phyloP scores from a whole-genome alignment of 495 filamentous ascomycete species.

The Pyronema omphalodes region DNA sequence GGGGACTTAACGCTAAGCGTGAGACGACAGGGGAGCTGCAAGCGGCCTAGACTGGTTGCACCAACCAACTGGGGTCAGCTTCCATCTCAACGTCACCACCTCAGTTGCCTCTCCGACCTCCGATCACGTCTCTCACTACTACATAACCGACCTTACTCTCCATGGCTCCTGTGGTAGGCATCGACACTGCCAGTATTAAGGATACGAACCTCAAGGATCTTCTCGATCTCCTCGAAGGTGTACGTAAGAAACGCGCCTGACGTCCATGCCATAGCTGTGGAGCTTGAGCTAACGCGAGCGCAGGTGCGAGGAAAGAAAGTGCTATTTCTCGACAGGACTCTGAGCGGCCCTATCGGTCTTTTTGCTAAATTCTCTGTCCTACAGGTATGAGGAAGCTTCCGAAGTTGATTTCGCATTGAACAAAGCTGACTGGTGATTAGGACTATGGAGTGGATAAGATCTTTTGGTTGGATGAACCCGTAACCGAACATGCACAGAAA shows the following conservation, averaged over 20 bases:
- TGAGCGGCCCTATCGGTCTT: constrained; percentile 75
- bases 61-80: too few relatives aligned
- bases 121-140: too few relatives aligned
- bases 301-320: constrained; percentile 98
- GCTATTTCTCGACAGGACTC: constrained; percentile 73
- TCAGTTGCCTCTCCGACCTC: too few relatives aligned
- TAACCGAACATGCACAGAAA: constrained; percentile 66
- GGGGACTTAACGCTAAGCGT: too few relatives aligned
- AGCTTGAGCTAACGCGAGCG: constrained; percentile 17
- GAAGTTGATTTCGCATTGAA: constrained; percentile 5
- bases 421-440: constrained; percentile 26
- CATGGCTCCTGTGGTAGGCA: constrained; percentile 42
- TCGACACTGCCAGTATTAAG: constrained; percentile 63
- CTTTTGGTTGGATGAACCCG: constrained; percentile 85
- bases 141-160: not conserved
- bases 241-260: constrained; percentile 36
- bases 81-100: too few relatives aligned
- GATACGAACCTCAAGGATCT: constrained; percentile 74
- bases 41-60: too few relatives aligned
- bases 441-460: constrained; percentile 96
- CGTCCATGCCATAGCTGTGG: constrained; percentile 12
- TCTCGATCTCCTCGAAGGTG: constrained; percentile 70
- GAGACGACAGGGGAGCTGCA: too few relatives aligned
- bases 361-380: constrained; percentile 84
- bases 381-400: constrained; percentile 25